Base-by-base conservation (phyloP, 768 basidiomycete species). In the Leccinum obscurum region DNA sequence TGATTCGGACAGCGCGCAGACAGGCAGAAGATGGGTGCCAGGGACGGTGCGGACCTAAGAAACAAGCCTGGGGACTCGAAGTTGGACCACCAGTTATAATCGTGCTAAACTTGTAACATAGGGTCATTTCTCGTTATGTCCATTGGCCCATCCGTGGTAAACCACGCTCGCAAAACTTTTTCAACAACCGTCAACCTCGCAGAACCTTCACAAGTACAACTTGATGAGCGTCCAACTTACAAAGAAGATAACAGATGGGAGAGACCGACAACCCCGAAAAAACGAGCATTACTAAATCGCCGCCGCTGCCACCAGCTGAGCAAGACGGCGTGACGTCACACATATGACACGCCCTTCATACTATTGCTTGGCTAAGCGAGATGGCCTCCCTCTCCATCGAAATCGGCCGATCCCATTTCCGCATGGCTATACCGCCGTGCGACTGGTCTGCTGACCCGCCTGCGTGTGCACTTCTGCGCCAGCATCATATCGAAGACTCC, bases 91-190 rank as follows among this genome's bases (percentile, higher is more conserved):
- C 64, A 46, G 58, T 52, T 48, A 56, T 39, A 32, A 49, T 44
- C 37, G 58, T 61, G 54, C 53, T 58, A 62, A 62, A 58, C 59
- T 57, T 68, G 61, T 62, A 44, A 67, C 32, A 68, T 69, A 69
- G 65, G 67, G 58, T 64, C 60, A 13, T 61, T 67, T 54, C 67
- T 60, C 37, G 54, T 62, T 62, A 60, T 59, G 60, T 65, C 52
- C 15, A 53, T 39, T 17, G 6, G n/a, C 26, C 55, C 51, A n/a
- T 26, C 20, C 41, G 24, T 37, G 52, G 50, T 24, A 53, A 59
- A 30, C 30, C 28, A 44, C 24, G 2, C 11, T 24, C 14, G 15
- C 11, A 20, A 11, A 22, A 44, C 46, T 11, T 48, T 48, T 48
- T 34, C 34, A 34, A 34, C 13, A 6, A 48, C 22, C 39, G 39